Evolutionary conservation across 345 rosid species (phyloP).

Genomic region (Rhodomyrtus tomentosa): DNA sequence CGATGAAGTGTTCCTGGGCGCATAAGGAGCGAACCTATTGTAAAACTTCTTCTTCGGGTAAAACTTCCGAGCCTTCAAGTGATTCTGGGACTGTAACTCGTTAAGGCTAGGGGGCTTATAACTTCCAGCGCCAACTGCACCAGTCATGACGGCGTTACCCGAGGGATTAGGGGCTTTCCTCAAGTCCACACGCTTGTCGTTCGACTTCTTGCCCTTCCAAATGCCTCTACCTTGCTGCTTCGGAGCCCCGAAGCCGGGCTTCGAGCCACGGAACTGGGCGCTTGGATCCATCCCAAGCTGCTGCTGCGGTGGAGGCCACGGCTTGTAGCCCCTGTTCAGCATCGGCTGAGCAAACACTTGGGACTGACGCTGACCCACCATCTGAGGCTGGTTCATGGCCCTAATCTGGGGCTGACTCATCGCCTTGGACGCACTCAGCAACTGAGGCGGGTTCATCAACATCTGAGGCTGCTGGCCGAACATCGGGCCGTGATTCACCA

Average conservation of each 20-base stretch:
- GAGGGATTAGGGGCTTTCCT: constrained; percentile 31
- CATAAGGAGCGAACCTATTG: constrained; percentile 75
- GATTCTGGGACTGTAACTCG: constrained; percentile 72
- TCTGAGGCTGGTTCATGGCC: constrained; percentile 26
- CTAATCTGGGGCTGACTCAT: constrained; percentile 8
- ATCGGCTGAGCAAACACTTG: constrained; percentile 21
- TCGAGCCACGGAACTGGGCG: constrained; percentile 3
- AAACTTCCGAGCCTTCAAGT: constrained; percentile 63
- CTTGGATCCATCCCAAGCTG: constrained; percentile 10
- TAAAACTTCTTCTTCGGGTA: constrained; percentile 58
- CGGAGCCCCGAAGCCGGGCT: background rate
- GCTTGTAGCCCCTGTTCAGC: constrained; percentile 32
- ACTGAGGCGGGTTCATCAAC: constrained; percentile 24
- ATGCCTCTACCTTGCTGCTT: constrained; percentile 19
- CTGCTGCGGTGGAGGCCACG: constrained; percentile 21
- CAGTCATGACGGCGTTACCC: constrained; percentile 11
- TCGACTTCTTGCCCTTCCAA: constrained; percentile 77
- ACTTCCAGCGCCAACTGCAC: constrained; percentile 18
- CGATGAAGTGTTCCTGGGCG: constrained; percentile 87
- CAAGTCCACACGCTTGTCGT: constrained; percentile 15
- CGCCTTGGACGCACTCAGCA: constrained; percentile 24
- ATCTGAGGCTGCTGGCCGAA: constrained; percentile 9
- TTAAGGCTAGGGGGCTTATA: constrained; percentile 79
- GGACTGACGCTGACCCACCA: constrained; percentile 29
- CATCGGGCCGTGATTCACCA: background rate